Base-by-base conservation (phyloP, 2,329 filamentous ascomycete genomes). In the Cladophialophora yegresii region DNA sequence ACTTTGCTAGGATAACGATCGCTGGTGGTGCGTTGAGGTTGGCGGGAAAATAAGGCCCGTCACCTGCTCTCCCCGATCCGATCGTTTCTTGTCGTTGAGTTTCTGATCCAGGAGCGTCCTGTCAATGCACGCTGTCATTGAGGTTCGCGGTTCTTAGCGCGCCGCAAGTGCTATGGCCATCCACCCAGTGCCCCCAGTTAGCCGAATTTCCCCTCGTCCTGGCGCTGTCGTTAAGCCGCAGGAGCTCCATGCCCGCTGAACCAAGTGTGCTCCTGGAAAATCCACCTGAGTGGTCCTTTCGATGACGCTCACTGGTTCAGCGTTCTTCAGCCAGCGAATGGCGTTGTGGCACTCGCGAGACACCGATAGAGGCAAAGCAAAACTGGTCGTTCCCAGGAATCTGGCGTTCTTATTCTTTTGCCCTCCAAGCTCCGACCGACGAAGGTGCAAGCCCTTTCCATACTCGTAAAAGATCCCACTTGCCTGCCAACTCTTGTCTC, bases 121-220 rank as follows among this genome's bases (percentile, higher is more conserved):
- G 51, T 59, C 57, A 51, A 3, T 33, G 53, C 6, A n/a, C 23
- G 40, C 51, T 43, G 16, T 51, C 30, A 50, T 49, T 43, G 40
- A 36, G 56, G 9, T 33, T 51, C 56, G 28, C 45, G 54, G 43
- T 9, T 12, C 7, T 23, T 33, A 43, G 28, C 28, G 26, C 26
- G 55, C 55, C 40, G 16, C n/a, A 20, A 33, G 26, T 12, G 55
- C 26, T 30, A 58, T 43, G 28, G 12, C 26, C 20, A 58, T 58
- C 23, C 43, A 16, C 56, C 28, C 32, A 40, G 2, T 13, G 6
- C 36, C 36, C 5, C 36, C 36, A 49, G 30, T 59, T 59, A 59
- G 51, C 57, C 57, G 57, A 59, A 59, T 59, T 51, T 53, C 57
- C 47, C 57, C 57, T 53, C 57, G 26, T 51, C 43, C 28, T 59